Evolutionary conservation across 2,329 filamentous ascomycete genomes (phyloP).

Genomic region (Diaporthe velutina): DNA sequence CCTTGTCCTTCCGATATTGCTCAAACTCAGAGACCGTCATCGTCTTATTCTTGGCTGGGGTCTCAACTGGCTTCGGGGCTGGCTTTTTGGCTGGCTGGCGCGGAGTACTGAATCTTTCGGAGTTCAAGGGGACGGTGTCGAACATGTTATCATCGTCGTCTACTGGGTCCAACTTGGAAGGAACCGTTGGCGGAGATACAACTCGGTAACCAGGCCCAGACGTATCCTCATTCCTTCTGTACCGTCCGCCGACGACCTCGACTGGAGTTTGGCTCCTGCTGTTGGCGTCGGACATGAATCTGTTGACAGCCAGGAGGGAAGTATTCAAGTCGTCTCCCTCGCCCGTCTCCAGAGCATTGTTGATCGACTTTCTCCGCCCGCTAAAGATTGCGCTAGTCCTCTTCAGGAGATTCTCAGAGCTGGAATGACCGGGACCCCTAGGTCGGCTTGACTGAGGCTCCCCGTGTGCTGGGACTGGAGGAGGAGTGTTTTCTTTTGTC

Average conservation of each 20-base stretch:
- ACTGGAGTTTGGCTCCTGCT: conserved; percentile 43
- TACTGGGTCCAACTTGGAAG: conserved; percentile 49
- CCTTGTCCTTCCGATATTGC: conserved; percentile 81
- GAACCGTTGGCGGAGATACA: conserved; percentile 49
- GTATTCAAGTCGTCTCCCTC: conserved; percentile 66
- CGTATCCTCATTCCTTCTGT: conserved; percentile 57
- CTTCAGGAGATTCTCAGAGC: conserved; percentile 50
- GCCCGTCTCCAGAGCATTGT: conserved; percentile 42
- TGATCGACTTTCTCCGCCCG: conserved; percentile 45
- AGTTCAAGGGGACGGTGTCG: conserved; percentile 54
- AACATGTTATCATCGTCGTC: conserved; percentile 69
- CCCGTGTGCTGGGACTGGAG: conserved; percentile 56
- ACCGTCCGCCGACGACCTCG: conserved; percentile 46
- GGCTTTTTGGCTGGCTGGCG: conserved; percentile 50
- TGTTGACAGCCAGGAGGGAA: conserved; percentile 62
- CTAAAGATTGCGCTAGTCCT: conserved; percentile 47
- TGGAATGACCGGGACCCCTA: conserved; percentile 38
- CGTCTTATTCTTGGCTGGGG: conserved; percentile 74
- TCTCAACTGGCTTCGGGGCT: conserved; percentile 41
- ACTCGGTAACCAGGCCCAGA: conserved; percentile 44
- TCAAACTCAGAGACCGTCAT: conserved; percentile 94
- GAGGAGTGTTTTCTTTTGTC: conserved; percentile 50
- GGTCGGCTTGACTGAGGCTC: conserved; percentile 16
- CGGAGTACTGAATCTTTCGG: conserved; percentile 51
- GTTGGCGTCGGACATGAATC: conserved; percentile 53